Base-by-base conservation (phyloP, 176 grass and related monocot genomes). In the Oryza glaberrima region DNA sequence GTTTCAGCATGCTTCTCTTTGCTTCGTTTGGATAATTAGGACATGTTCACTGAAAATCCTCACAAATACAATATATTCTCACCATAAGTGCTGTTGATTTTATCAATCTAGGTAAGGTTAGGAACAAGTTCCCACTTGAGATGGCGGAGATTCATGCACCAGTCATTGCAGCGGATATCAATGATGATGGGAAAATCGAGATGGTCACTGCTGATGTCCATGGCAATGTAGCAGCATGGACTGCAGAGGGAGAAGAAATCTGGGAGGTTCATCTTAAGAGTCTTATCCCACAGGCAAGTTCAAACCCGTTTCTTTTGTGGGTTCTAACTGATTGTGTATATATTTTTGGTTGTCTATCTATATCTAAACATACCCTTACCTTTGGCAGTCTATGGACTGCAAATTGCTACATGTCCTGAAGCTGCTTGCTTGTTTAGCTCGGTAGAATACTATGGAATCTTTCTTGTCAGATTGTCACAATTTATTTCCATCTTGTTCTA, bases 221-320 rank as follows among this genome's bases (percentile, higher is more conserved):
- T 83, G 96, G 96, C 79, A 98, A 95, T 75, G 90, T 98, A 82
- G 93, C 93, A 80, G 96, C 91, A 72, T 98, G 96, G 96, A 98
- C 90, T 87, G 77, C 93, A 73, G 89, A 90, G 67, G 96, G 96
- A 78, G 84, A 95, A 68, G 95, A 98, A 93, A 95, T 95, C 52
- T 98, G 93, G 95, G 95, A 98, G 83, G 87, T 90, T 26, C 95
- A 98, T 93, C 87, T 98, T 72, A 98, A 95, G 85, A 95, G 92
- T 80, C 83, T 90, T 83, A 94, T 98, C 68, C 95, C 95, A 47
- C 92, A 95, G 93, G 96, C 40, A 91, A 90, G 89, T 75, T 82
- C 56, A n/a, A 51, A 51, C 25, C 47, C 7, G 38, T 61, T 61
- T 54, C 12, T 90, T 83, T 75, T 28, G 7, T 80, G 81, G 41